These are phyloP conservation scores for Starmerella powellii DNA, from an alignment of 805 yeast species.

Conservation along the genomic window DNA sequence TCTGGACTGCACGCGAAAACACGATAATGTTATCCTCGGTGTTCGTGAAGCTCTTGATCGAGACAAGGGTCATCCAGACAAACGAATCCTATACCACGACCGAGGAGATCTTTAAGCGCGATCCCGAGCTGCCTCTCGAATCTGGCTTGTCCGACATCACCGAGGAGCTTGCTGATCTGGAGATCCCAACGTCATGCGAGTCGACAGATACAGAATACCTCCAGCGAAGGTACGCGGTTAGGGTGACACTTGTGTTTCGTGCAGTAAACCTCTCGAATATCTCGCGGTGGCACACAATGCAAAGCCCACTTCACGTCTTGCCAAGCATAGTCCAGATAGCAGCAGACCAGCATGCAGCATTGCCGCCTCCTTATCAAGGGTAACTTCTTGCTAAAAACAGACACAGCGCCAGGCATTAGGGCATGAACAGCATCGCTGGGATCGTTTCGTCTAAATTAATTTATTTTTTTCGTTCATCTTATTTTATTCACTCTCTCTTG, in stretches of 20 bases:
- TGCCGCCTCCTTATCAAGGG: conserved; percentile 4
- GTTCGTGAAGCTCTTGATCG: conserved; percentile 1
- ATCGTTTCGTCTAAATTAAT: too few relatives aligned
- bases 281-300: conserved; percentile 9
- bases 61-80: background rate
- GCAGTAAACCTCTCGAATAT: conserved; percentile 5
- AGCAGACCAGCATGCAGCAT: background rate
- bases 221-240: background rate
- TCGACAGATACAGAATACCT: conserved; percentile 1
- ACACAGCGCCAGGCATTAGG: too few relatives aligned
- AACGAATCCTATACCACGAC: background rate
- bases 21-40: conserved; percentile 3
- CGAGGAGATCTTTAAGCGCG: background rate
- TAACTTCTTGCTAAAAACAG: too few relatives aligned
- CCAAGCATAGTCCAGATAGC: conserved; percentile 5
- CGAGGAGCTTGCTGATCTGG: conserved; percentile 8
- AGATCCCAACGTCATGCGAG: conserved; percentile 10
- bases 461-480: too few relatives aligned
- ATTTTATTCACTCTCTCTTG: too few relatives aligned
- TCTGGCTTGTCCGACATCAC: background rate
- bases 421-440: too few relatives aligned
- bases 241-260: conserved; percentile 6
- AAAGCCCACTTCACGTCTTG: conserved; percentile 3
- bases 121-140: background rate
- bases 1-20: background rate